These are phyloP conservation scores for Manihot esculenta DNA, from an alignment of 441 rosid species.

Conservation along the genomic window DNA sequence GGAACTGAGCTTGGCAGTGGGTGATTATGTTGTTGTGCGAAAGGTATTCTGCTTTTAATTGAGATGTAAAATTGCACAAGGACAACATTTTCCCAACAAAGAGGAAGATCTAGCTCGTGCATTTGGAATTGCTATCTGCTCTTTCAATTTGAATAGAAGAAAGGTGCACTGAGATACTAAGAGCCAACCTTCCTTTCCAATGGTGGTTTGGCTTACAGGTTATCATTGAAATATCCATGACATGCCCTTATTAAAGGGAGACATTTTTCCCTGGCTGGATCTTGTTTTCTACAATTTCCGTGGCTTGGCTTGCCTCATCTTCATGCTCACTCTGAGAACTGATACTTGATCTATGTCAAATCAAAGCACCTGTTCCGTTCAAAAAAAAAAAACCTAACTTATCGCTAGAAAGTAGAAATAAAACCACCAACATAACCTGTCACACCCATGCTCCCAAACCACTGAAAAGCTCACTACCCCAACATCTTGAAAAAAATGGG, in stretches of 20 bases:
- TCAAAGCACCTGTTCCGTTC: too few relatives aligned
- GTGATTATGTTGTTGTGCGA: constrained; percentile 84
- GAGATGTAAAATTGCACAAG: not conserved
- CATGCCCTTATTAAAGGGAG: not conserved
- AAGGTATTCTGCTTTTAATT: constrained; percentile 44
- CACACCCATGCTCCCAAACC: too few relatives aligned
- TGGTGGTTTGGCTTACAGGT: not conserved
- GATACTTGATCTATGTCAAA: too few relatives aligned
- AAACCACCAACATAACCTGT: too few relatives aligned
- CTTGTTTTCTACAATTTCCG: not conserved
- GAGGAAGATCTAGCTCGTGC: constrained; percentile 1
- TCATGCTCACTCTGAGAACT: too few relatives aligned
- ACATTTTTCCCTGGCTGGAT: not conserved
- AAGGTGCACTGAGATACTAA: not conserved
- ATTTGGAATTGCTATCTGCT: not conserved
- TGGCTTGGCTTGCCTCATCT: too few relatives aligned
- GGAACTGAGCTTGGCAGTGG: constrained; percentile 73
- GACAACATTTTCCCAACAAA: not conserved
- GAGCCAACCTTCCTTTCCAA: not conserved
- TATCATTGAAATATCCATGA: constrained; percentile 1
- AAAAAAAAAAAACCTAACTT: too few relatives aligned
- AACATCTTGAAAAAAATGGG: too few relatives aligned
- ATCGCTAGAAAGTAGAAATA: too few relatives aligned
- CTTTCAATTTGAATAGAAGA: not conserved
- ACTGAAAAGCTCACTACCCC: too few relatives aligned